phyloP scores from a whole-genome alignment of 495 filamentous ascomycete species.

The Aspergillus diversus region DNA sequence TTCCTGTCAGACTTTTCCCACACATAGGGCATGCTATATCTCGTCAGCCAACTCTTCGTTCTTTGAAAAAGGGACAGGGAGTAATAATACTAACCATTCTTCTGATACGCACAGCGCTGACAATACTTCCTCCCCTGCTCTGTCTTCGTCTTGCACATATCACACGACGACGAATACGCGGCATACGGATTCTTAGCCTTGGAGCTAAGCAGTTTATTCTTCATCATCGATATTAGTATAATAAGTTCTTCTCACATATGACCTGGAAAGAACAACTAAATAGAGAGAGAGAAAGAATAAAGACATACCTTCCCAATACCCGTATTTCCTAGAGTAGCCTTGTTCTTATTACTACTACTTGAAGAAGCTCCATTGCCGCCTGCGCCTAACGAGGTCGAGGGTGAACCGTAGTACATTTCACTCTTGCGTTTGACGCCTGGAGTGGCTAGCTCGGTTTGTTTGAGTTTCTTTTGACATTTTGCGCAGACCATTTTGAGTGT shows the following conservation, averaged over 20 bases:
- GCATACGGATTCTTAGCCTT: conserved; percentile 72
- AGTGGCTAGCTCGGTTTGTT: conserved; percentile 66
- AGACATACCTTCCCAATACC: conserved; percentile 42
- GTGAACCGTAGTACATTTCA: conserved; percentile 73
- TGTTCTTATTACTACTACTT: conserved; percentile 50
- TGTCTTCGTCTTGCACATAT: conserved; percentile 66
- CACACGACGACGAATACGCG: conserved; percentile 64
- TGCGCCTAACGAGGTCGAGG: conserved; percentile 60
- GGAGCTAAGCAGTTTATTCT: conserved; percentile 72
- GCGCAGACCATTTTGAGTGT: conserved; percentile 63
- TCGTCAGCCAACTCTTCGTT: conserved; percentile 11
- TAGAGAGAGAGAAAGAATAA: background rate
- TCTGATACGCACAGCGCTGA: conserved; percentile 68
- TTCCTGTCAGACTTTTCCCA: conserved; percentile 59
- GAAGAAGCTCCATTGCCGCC: conserved; percentile 34
- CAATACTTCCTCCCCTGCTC: conserved; percentile 65
- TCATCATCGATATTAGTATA: background rate
- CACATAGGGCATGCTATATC: conserved; percentile 65
- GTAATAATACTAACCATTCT: conserved; percentile 53
- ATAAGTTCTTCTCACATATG: conserved; percentile 16
- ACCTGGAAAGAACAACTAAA: conserved; percentile 4
- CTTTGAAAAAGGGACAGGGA: background rate
- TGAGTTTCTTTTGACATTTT: conserved; percentile 66
- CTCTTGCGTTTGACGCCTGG: conserved; percentile 71
- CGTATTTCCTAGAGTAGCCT: conserved; percentile 40